Evolutionary conservation across 768 basidiomycete genomes (phyloP).

Genomic region (Mycena alexandri): DNA sequence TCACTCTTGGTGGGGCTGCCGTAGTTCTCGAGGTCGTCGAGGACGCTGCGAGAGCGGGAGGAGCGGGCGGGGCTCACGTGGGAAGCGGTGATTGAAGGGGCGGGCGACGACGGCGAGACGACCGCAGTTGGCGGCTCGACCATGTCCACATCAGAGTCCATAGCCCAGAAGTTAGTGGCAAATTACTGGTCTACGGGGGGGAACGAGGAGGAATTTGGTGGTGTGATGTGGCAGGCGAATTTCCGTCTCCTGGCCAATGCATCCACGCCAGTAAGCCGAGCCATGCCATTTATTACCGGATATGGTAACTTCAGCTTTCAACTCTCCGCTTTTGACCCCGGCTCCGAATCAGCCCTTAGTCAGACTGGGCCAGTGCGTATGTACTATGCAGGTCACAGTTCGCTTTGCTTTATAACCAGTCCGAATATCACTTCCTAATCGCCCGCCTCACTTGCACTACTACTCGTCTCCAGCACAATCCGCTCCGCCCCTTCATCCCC

Average conservation of each 20-base stretch:
- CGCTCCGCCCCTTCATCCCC: too few relatives aligned
- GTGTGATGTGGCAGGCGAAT: slow-evolving; percentile 22
- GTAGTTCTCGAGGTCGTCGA: slow-evolving; percentile 36
- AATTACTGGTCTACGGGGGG: too few relatives aligned
- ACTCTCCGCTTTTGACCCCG: background rate
- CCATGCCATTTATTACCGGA: slow-evolving; percentile 2
- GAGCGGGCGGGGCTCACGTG: slow-evolving; percentile 39
- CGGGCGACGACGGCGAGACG: background rate
- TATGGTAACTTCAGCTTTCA: slow-evolving; percentile 8
- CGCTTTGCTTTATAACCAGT: too few relatives aligned
- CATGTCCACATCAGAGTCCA: slow-evolving; percentile 49
- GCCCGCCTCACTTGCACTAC: too few relatives aligned
- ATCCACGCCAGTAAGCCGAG: slow-evolving; percentile 6
- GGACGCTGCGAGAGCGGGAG: slow-evolving; percentile 20
- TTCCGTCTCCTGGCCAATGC: background rate
- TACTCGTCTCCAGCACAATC: too few relatives aligned
- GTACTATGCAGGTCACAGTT: too few relatives aligned
- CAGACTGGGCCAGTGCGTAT: too few relatives aligned
- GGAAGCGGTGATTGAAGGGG: slow-evolving; percentile 11
- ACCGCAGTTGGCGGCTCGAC: slow-evolving; percentile 14
- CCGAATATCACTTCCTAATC: too few relatives aligned
- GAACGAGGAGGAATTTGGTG: slow-evolving; percentile 22
- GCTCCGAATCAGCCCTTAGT: too few relatives aligned
- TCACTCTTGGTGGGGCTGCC: slow-evolving; percentile 31
- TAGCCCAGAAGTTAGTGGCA: background rate